Percentiles rank a stretch among this genome's conserved stretches.
Conservation (phyloP, 2,329 filamentous ascomycete species). For the Colletotrichum sp. region DNA sequence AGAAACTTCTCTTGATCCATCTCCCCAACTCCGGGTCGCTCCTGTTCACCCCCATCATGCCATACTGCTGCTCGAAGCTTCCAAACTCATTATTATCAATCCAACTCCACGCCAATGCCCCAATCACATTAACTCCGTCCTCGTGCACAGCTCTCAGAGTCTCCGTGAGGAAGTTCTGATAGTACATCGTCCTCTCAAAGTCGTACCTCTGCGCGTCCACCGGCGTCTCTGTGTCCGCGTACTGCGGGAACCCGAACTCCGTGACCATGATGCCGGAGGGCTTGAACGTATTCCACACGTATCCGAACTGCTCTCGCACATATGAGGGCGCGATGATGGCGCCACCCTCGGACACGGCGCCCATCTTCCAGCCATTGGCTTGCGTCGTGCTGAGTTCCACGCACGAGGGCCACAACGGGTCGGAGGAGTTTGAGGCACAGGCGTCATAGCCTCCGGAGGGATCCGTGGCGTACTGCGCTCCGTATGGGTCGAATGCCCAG, state of each 20-base stretch:
- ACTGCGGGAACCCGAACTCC: constrained; percentile 65
- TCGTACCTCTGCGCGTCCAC: constrained; percentile 56
- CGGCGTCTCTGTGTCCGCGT: constrained; percentile 45
- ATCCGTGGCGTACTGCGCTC: constrained; percentile 49
- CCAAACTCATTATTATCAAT: constrained; percentile 64
- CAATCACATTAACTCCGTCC: constrained; percentile 59
- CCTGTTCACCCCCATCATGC: constrained; percentile 60
- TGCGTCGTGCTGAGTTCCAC: constrained; percentile 52
- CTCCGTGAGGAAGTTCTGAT: constrained; percentile 58
- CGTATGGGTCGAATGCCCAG: constrained; percentile 64
- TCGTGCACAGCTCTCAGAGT: constrained; percentile 60
- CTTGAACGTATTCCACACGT: constrained; percentile 64
- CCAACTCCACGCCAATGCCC: constrained; percentile 58
- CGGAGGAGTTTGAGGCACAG: constrained; percentile 47
- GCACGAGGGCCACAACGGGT: constrained; percentile 54
- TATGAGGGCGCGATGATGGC: constrained; percentile 65
- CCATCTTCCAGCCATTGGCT: constrained; percentile 61
- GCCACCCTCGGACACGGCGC: constrained; percentile 59
- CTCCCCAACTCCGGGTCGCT: constrained; percentile 49
- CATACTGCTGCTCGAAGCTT: constrained; percentile 59
- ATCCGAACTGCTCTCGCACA: constrained; percentile 59
- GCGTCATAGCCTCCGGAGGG: constrained; percentile 48
- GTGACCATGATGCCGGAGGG: constrained; percentile 48
- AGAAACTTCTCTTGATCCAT: constrained; percentile 63
- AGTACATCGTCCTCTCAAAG: constrained; percentile 58